Conservation (phyloP, 2,329 filamentous ascomycete genomes). For the Clonostachys rhizophaga region DNA sequence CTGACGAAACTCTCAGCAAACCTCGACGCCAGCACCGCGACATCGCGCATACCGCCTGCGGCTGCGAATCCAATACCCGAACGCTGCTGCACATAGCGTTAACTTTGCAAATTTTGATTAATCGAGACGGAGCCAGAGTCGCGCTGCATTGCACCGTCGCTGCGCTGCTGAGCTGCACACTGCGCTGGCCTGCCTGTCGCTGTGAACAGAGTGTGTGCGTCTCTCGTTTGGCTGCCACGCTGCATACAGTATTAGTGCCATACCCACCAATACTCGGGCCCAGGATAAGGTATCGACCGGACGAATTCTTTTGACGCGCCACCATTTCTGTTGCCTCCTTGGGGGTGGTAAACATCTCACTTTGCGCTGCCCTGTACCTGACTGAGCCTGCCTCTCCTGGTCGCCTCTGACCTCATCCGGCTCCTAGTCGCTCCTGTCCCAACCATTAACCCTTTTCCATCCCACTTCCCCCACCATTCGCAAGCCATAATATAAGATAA, state of each 20-base stretch:
- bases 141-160: not conserved
- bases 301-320: not conserved
- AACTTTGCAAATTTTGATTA: not conserved
- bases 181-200: not conserved
- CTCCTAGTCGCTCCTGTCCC: slow-evolving; percentile 6
- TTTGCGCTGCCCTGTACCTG: too few species aligned
- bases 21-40: not conserved
- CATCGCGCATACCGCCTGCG: not conserved
- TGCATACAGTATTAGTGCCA: too few species aligned
- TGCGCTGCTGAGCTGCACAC: not conserved
- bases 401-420: slow-evolving; percentile 7
- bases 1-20: not conserved
- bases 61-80: not conserved
- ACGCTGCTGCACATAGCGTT: not conserved
- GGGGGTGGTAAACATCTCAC: too few species aligned
- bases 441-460: slow-evolving; percentile 8
- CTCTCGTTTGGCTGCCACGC: too few species aligned
- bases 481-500: slow-evolving; percentile 19
- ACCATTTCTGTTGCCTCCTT: not conserved
- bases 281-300: too few species aligned
- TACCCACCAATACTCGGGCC: too few species aligned
- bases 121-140: not conserved
- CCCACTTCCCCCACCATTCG: slow-evolving; percentile 17
- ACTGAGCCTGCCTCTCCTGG: not conserved
- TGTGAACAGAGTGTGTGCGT: too few species aligned